Conservation (phyloP, 139 green algal genomes). For the Picochlorum costavermella region DNA sequence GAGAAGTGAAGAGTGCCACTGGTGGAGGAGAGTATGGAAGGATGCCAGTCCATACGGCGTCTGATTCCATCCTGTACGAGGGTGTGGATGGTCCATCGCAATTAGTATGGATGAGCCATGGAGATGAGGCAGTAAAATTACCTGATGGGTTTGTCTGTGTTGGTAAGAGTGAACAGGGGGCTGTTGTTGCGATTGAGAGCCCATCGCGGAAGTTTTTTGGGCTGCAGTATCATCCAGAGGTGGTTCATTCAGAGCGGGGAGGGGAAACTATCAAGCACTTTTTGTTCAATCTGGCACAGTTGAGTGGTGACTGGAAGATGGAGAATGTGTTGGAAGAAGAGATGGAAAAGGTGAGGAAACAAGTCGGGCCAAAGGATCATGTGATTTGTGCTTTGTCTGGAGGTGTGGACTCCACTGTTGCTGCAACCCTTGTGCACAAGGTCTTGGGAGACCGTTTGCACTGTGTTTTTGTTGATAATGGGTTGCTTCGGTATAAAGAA, state of each 20-base stretch:
- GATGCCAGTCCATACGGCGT: conserved; percentile 76
- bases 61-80: conserved; percentile 57
- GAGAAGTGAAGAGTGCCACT: conserved; percentile 59
- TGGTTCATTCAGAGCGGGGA: conserved; percentile 80
- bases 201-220: conserved; percentile 69
- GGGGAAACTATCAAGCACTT: conserved; percentile 78
- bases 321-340: conserved; percentile 91
- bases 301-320: conserved; percentile 88
- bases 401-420: conserved; percentile 94
- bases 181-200: conserved; percentile 91
- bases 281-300: conserved; percentile 69
- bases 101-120: conserved; percentile 98
- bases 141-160: conserved; percentile 79
- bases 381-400: conserved; percentile 97
- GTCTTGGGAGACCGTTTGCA: conserved; percentile 93
- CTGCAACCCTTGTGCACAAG: conserved; percentile 92
- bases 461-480: conserved; percentile 99
- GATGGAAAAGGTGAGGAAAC: conserved; percentile 52
- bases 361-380: conserved; percentile 81
- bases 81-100: conserved; percentile 39
- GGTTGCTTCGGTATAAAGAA: conserved; percentile 90
- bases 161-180: conserved; percentile 75
- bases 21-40: conserved; percentile 91
- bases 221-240: conserved; percentile 97
- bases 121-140: conserved; percentile 81